Base-by-base conservation (phyloP, 192 early-diverging fungal species). In the Dimargaris xerosporica region DNA sequence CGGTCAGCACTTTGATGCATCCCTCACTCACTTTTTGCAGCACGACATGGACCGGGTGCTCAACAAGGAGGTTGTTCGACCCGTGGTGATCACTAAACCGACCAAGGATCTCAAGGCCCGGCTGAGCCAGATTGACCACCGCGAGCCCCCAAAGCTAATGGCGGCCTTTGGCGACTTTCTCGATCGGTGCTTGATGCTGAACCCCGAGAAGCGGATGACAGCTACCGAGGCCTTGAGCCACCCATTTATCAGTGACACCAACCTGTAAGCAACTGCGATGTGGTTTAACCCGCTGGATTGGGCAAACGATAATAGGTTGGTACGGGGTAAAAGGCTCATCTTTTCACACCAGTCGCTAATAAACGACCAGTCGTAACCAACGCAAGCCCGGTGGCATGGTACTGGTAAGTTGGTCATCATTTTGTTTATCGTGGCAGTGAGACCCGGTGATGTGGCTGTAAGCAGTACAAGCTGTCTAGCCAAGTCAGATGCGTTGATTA, bases 201-300 rank as follows among this genome's bases (percentile, higher is more conserved):
- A 80, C 63, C 96, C 96, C 7, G 94, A 95, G 58, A 90, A 91
- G 65, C 81, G 96, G 45, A 75, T 95, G 60, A 83, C 86, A 19
- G 85, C 89, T 0, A 75, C 78, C 17, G 92, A 97, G 58, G 96
- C 94, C 9, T 69, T 99, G 44, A 63, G 68, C 16, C 94, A 97
- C 69, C 87, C 93, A 25, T 99, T 99, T 66, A 76, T 90, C 50
- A 75, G 75, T 16, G 56, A 59, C 31, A 15, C 12, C 17, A 19
- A 9, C 26, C 41, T 59, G 9, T n/a, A n/a, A n/a, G n/a, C n/a
- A n/a, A n/a, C n/a, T n/a, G n/a, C n/a, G n/a, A n/a, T n/a, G n/a
- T n/a, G n/a, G n/a, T n/a, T n/a, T n/a, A n/a, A n/a, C n/a, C n/a
- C n/a, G n/a, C n/a, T n/a, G n/a, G n/a, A n/a, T n/a, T n/a, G n/a